Conservation (phyloP, 2,329 filamentous ascomycete species). For the Thielaviopsis cerberus region DNA sequence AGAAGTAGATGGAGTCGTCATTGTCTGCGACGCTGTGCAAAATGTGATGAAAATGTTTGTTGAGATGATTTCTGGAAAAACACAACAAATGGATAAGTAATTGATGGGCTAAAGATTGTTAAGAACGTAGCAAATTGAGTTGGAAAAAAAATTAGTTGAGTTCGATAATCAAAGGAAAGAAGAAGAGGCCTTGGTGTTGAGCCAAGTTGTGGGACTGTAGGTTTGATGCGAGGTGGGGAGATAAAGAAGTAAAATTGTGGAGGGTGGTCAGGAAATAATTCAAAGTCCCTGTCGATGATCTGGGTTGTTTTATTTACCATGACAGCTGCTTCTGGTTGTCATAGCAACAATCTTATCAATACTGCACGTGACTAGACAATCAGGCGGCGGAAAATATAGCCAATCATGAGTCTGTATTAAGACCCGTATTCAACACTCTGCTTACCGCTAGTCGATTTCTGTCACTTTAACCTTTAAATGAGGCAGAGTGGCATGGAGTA, state of each 20-base stretch:
- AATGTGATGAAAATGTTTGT: neutral
- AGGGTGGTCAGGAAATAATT: slow-evolving; percentile 12
- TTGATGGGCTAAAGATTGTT: slow-evolving; percentile 4
- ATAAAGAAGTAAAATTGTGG: neutral
- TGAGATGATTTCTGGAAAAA: neutral
- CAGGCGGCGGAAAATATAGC: neutral
- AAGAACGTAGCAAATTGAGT: slow-evolving; percentile 15
- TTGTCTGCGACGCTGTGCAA: slow-evolving; percentile 21
- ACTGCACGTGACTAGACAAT: neutral
- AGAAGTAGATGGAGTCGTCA: slow-evolving; percentile 66
- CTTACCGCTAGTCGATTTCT: neutral
- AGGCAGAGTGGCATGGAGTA: neutral
- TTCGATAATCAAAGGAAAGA: slow-evolving; percentile 15
- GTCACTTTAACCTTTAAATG: neutral
- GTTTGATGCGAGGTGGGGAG: neutral
- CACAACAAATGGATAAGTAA: neutral
- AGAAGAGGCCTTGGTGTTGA: slow-evolving; percentile 13
- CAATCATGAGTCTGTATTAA: neutral
- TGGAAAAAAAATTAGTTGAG: slow-evolving; percentile 14
- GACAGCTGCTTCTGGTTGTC: slow-evolving; percentile 17
- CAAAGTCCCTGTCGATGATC: slow-evolving; percentile 9
- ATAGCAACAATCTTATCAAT: slow-evolving; percentile 8
- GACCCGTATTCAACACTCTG: neutral
- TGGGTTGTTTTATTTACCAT: slow-evolving; percentile 28
- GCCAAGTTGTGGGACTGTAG: neutral